These are phyloP conservation scores for Colletotrichum orchidophilum DNA, from an alignment of 2,329 filamentous ascomycete species.

Conservation along the genomic window DNA sequence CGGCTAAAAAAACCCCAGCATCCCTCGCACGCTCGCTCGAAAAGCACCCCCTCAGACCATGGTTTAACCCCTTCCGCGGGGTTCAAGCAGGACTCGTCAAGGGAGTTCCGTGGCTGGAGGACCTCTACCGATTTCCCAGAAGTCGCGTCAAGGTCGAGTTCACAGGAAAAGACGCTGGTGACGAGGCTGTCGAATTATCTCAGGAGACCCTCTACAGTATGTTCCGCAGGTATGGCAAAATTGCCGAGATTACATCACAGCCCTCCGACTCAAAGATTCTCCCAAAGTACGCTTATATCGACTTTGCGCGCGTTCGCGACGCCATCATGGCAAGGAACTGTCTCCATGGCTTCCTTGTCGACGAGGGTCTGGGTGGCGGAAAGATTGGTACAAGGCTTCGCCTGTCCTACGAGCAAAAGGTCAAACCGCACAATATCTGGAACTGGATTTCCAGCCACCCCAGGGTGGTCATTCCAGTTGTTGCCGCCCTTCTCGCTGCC, in stretches of 20 bases:
- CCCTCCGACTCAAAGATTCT: slow-evolving; percentile 85
- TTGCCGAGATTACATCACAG: slow-evolving; percentile 85
- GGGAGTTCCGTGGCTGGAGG: slow-evolving; percentile 93
- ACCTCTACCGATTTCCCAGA: slow-evolving; percentile 85
- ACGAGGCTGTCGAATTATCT: slow-evolving; percentile 77
- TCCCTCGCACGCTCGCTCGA: slow-evolving; percentile 69
- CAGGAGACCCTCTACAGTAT: slow-evolving; percentile 89
- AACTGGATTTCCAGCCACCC: slow-evolving; percentile 91
- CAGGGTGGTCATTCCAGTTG: slow-evolving; percentile 82
- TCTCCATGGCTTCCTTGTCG: slow-evolving; percentile 83
- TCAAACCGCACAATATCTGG: slow-evolving; percentile 81
- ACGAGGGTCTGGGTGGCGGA: slow-evolving; percentile 76
- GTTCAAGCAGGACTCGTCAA: slow-evolving; percentile 79
- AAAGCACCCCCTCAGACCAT: slow-evolving; percentile 80
- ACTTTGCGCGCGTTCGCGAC: slow-evolving; percentile 77
- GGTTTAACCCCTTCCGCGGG: slow-evolving; percentile 85
- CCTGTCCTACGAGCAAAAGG: slow-evolving; percentile 83
- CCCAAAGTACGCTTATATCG: slow-evolving; percentile 82
- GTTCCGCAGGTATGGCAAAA: slow-evolving; percentile 90
- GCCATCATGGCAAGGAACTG: slow-evolving; percentile 93
- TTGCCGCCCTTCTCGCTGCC: slow-evolving; percentile 83
- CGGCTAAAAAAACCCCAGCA: slow-evolving; percentile 42
- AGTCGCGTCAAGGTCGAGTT: slow-evolving; percentile 85
- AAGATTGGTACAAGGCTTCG: slow-evolving; percentile 80
- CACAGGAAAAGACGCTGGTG: slow-evolving; percentile 76